A percentile compares a stretch with the other conserved stretches of the same genome.
Evolutionary conservation across 2,329 filamentous ascomycete species (phyloP).

Genomic region (Verticillium tricorpus): DNA sequence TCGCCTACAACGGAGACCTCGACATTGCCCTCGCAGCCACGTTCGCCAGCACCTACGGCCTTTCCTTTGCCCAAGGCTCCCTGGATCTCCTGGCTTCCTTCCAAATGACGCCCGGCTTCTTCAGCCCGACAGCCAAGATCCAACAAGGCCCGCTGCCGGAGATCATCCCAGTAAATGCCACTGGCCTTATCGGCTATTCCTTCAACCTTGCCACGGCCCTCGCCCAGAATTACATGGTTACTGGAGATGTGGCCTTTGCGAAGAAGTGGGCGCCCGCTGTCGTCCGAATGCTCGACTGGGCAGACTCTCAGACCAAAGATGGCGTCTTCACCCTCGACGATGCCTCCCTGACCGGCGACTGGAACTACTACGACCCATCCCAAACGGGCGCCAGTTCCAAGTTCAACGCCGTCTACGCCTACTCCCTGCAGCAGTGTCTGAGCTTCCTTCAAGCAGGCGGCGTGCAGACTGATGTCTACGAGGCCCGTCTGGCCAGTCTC

Average conservation of each 20-base stretch:
- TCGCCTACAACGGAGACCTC: slow-evolving; percentile 26
- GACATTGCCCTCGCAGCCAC: slow-evolving; percentile 20
- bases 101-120: slow-evolving; percentile 23
- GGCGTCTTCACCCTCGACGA: slow-evolving; percentile 23
- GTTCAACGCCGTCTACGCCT: slow-evolving; percentile 27
- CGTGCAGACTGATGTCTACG: slow-evolving; percentile 15
- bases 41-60: slow-evolving; percentile 21
- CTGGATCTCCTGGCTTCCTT: slow-evolving; percentile 19
- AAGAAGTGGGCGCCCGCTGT: slow-evolving; percentile 21
- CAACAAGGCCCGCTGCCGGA: slow-evolving; percentile 19
- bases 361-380: slow-evolving; percentile 28
- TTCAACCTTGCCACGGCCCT: slow-evolving; percentile 26
- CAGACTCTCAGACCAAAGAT: slow-evolving; percentile 20
- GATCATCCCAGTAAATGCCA: slow-evolving; percentile 18
- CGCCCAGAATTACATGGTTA: slow-evolving; percentile 21
- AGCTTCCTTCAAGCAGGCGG: slow-evolving; percentile 16
- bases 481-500: slow-evolving; percentile 17
- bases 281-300: slow-evolving; percentile 27
- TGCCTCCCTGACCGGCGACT: slow-evolving; percentile 22
- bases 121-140: slow-evolving; percentile 25
- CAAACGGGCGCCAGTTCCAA: slow-evolving; percentile 23
- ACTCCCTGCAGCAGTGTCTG: slow-evolving; percentile 21
- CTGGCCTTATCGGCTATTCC: slow-evolving; percentile 29
- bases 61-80: slow-evolving; percentile 18
- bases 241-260: slow-evolving; percentile 21